These are phyloP conservation scores for Cordyceps fumosorosea DNA, from an alignment of 2,329 filamentous ascomycete genomes.

Conservation along the genomic window DNA sequence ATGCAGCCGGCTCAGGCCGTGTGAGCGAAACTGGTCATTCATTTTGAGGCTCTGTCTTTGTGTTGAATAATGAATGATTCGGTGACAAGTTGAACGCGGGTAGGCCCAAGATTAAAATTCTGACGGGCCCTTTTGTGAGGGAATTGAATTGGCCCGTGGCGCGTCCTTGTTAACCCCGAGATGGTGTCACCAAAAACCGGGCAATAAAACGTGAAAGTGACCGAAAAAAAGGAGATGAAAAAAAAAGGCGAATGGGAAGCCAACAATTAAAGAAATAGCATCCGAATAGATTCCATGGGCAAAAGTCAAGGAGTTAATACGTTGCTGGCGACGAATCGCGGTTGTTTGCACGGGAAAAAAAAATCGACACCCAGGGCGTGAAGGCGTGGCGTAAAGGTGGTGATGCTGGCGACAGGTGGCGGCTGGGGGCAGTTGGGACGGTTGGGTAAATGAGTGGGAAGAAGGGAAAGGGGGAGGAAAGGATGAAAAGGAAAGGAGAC, in stretches of 20 bases:
- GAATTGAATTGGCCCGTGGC: not conserved
- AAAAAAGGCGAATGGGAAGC: not conserved
- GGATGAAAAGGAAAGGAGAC: not conserved
- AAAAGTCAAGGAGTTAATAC: not conserved
- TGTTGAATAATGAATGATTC: not conserved
- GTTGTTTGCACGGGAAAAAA: not conserved
- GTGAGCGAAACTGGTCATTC: not conserved
- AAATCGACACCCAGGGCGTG: not conserved
- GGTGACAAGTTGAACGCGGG: not conserved
- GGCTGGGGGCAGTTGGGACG: not conserved
- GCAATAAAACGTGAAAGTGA: not conserved
- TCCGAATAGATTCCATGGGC: not conserved
- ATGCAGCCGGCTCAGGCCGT: not conserved
- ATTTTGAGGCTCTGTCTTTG: not conserved
- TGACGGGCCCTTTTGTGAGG: not conserved
- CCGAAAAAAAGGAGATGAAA: not conserved
- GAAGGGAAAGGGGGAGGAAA: not conserved
- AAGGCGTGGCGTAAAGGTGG: not conserved
- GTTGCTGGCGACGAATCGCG: not conserved
- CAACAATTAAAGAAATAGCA: not conserved
- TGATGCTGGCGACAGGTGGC: slow-evolving; percentile 2
- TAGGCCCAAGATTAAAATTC: not conserved
- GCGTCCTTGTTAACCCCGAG: slow-evolving; percentile 1
- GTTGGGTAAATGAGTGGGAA: not conserved
- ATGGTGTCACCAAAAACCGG: not conserved